phyloP scores from a whole-genome alignment of 371 early-diverging fungal species.

The Encephalitozoon intestinalis region DNA sequence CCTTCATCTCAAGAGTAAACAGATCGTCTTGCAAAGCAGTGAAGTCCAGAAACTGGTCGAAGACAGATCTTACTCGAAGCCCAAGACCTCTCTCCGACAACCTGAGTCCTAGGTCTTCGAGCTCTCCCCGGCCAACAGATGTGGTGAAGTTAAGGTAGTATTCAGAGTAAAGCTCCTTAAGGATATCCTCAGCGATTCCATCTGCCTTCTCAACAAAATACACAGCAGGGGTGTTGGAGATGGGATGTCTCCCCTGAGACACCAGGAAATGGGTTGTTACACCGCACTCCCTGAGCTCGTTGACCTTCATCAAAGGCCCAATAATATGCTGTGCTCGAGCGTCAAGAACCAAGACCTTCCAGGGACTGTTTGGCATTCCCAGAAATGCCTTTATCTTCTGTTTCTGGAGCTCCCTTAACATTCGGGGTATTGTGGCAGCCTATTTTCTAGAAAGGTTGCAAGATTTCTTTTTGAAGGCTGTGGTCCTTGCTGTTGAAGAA shows the following conservation, averaged over 20 bases:
- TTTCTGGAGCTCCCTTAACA: constrained; percentile 56
- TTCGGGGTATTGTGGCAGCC: background rate
- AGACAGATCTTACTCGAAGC: constrained; percentile 63
- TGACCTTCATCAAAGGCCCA: constrained; percentile 84
- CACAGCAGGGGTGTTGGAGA: constrained; percentile 87
- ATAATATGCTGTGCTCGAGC: constrained; percentile 80
- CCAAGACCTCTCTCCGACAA: constrained; percentile 32
- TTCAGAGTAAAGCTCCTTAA: constrained; percentile 76
- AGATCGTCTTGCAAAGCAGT: constrained; percentile 78
- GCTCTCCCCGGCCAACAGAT: constrained; percentile 71
- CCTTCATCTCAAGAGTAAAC: constrained; percentile 76
- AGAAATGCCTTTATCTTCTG: constrained; percentile 43
- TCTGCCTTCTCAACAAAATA: constrained; percentile 84
- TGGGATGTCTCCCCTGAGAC: constrained; percentile 69
- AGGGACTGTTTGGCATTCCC: constrained; percentile 57
- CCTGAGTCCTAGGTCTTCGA: constrained; percentile 82
- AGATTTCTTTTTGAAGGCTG: background rate
- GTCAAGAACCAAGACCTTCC: constrained; percentile 94
- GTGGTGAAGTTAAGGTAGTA: constrained; percentile 85
- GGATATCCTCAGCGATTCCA: constrained; percentile 73
- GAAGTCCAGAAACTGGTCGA: constrained; percentile 88
- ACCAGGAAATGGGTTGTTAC: constrained; percentile 82
- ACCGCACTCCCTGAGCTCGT: constrained; percentile 89
- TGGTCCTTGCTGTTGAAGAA: background rate
- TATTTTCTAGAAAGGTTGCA: constrained; percentile 18